Conservation (phyloP, 306 rosid species). For the Geum urbanum region DNA sequence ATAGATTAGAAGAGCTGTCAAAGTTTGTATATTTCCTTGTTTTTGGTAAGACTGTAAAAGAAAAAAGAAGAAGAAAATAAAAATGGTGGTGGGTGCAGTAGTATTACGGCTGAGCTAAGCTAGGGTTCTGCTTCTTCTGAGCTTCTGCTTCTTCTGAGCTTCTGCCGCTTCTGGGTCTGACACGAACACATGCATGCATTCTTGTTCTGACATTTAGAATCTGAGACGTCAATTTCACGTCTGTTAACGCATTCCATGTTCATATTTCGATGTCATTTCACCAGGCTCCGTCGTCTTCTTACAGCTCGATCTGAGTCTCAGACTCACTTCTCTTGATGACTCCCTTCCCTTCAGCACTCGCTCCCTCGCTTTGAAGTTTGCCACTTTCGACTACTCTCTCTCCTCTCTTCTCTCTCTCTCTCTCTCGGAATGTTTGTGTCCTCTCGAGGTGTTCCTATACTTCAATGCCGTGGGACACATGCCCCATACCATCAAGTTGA, state of each 20-base stretch:
- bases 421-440: slow-evolving; percentile 15
- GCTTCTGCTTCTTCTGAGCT: neutral
- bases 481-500: neutral
- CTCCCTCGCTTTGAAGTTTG: slow-evolving; percentile 33
- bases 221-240: slow-evolving; percentile 91
- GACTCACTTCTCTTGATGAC: neutral
- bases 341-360: slow-evolving; percentile 38
- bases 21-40: neutral
- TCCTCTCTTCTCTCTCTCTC: neutral
- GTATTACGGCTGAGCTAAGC: slow-evolving; percentile 21
- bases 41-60: neutral
- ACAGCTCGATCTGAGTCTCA: neutral
- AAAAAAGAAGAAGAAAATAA: neutral
- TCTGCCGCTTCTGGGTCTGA: neutral
- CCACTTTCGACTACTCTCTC: slow-evolving; percentile 7
- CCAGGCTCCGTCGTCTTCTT: slow-evolving; percentile 19
- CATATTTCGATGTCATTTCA: slow-evolving; percentile 62
- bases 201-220: slow-evolving; percentile 73
- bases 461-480: slow-evolving; percentile 5
- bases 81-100: neutral
- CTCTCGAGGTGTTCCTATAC: slow-evolving; percentile 10
- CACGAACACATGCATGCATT: neutral
- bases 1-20: slow-evolving; percentile 9
- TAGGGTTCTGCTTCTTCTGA: slow-evolving; percentile 18
- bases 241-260: slow-evolving; percentile 49